Evolutionary conservation across 1,139 yeast genomes (phyloP).

Genomic region (Kodamaea sp.): DNA sequence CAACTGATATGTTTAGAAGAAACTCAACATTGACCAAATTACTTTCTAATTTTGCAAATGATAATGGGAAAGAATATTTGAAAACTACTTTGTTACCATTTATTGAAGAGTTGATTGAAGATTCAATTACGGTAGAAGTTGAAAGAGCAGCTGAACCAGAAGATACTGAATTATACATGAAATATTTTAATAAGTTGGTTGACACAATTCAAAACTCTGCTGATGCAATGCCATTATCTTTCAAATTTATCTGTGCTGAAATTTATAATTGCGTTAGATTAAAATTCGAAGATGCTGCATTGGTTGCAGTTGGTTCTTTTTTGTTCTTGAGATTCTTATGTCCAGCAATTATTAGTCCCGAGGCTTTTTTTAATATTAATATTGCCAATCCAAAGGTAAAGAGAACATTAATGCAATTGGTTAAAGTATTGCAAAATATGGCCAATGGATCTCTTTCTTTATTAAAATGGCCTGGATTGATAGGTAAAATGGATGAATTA

Average conservation of each 20-base stretch:
- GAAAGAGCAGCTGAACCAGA: slow-evolving; percentile 48
- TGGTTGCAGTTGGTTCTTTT: slow-evolving; percentile 82
- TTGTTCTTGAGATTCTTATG: slow-evolving; percentile 80
- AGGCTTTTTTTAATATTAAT: slow-evolving; percentile 51
- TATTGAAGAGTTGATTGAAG: slow-evolving; percentile 45
- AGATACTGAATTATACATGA: slow-evolving; percentile 52
- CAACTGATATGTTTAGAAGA: slow-evolving; percentile 72
- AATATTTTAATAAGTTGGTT: slow-evolving; percentile 56
- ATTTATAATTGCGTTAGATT: slow-evolving; percentile 61
- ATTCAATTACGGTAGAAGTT: slow-evolving; percentile 59
- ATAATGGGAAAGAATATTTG: slow-evolving; percentile 61
- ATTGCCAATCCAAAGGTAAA: slow-evolving; percentile 51
- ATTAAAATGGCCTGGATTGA: slow-evolving; percentile 58
- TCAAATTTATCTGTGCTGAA: slow-evolving; percentile 69
- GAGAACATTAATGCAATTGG: slow-evolving; percentile 74
- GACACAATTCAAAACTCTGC: slow-evolving; percentile 58
- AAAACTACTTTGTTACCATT: slow-evolving; percentile 53
- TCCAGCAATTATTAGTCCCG: slow-evolving; percentile 92
- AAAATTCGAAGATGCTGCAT: slow-evolving; percentile 66
- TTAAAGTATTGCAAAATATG: slow-evolving; percentile 80
- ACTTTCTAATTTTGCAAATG: slow-evolving; percentile 66
- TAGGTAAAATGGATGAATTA: slow-evolving; percentile 40
- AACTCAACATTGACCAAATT: slow-evolving; percentile 81
- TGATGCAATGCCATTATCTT: slow-evolving; percentile 63
- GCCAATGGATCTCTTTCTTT: slow-evolving; percentile 72